phyloP scores from a whole-genome alignment of 805 yeast genomes.

The Brettanomyces bruxellensis region DNA sequence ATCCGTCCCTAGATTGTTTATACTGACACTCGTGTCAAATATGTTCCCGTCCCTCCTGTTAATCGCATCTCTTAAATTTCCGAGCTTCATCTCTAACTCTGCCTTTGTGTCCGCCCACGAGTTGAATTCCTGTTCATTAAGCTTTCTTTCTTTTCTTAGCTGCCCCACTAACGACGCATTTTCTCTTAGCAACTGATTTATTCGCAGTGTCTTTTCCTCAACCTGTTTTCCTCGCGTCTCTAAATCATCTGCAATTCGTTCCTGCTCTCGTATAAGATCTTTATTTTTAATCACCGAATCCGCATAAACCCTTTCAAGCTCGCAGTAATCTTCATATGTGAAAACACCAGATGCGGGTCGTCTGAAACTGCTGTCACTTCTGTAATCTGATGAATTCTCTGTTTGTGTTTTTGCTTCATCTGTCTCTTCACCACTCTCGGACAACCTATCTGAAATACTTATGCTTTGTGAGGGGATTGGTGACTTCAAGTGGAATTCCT shows the following conservation, averaged over 20 bases:
- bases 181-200: constrained; percentile 22
- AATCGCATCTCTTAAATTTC: constrained; percentile 13
- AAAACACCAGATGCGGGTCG: not conserved
- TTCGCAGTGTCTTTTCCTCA: constrained; percentile 13
- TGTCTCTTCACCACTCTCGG: too few species aligned
- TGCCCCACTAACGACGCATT: constrained; percentile 15
- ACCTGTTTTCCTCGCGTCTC: constrained; percentile 20
- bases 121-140: constrained; percentile 22
- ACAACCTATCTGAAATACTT: too few species aligned
- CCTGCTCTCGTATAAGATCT: constrained; percentile 25
- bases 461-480: too few species aligned
- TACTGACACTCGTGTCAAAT: constrained; percentile 6
- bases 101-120: constrained; percentile 21
- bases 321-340: constrained; percentile 6
- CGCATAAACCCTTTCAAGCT: constrained; percentile 21
- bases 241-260: constrained; percentile 27
- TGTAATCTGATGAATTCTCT: not conserved
- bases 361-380: not conserved
- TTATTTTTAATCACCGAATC: constrained; percentile 22
- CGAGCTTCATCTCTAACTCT: constrained; percentile 19
- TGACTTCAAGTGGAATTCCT: too few species aligned
- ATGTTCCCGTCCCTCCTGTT: constrained; percentile 8
- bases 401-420: too few species aligned
- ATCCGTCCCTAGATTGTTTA: not conserved
- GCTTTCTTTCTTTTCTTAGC: constrained; percentile 20